phyloP scores from a whole-genome alignment of 495 filamentous ascomycete genomes.

The Penicillium herquei region DNA sequence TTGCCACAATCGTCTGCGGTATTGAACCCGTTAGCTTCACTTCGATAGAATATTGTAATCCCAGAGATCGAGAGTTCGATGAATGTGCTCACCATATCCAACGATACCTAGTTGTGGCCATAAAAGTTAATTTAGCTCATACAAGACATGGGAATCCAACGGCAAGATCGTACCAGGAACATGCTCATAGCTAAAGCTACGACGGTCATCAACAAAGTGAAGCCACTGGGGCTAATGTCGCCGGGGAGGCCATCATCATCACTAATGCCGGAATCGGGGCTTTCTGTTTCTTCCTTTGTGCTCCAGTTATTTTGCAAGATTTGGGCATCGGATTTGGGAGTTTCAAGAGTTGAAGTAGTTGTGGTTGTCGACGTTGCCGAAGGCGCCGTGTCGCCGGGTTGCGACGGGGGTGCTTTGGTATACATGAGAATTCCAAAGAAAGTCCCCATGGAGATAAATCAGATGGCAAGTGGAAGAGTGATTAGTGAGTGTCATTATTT shows the following conservation, averaged over 20 bases:
- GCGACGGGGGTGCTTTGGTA: too few species aligned
- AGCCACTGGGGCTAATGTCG: not conserved
- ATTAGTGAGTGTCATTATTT: too few species aligned
- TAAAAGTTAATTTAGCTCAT: not conserved
- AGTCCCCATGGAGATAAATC: too few species aligned
- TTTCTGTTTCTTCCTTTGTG: too few species aligned
- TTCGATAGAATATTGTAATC: not conserved
- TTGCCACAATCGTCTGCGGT: slow-evolving; percentile 62
- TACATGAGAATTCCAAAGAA: too few species aligned
- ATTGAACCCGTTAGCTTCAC: not conserved
- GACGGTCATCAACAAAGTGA: slow-evolving; percentile 1
- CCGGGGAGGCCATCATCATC: not conserved
- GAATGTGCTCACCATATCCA: slow-evolving; percentile 1
- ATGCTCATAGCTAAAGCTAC: slow-evolving; percentile 2
- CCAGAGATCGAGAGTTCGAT: not conserved
- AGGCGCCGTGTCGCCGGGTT: too few species aligned
- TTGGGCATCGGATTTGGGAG: too few species aligned
- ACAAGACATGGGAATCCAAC: not conserved
- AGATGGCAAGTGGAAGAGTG: too few species aligned
- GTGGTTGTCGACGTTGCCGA: too few species aligned
- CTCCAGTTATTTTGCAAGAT: too few species aligned
- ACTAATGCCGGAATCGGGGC: not conserved
- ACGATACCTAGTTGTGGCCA: not conserved
- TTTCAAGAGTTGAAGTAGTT: too few species aligned
- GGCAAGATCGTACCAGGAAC: not conserved